Percentiles rank a stretch among this genome's conserved stretches.
These are phyloP conservation scores for Yamadazyma takamatsuzukensis DNA, from an alignment of 805 yeast species.

Conservation along the genomic window DNA sequence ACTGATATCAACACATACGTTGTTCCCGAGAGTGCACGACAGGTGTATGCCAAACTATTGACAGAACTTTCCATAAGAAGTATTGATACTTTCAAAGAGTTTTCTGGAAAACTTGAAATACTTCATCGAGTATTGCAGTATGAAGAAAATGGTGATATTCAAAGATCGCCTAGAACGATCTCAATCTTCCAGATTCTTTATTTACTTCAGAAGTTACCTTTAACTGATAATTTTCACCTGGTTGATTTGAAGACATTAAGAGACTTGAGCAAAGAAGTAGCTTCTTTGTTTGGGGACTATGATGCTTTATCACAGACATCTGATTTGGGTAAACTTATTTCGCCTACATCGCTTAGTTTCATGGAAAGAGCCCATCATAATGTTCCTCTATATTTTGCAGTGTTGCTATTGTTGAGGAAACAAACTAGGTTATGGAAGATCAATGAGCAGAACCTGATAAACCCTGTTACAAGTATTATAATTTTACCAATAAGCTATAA, in stretches of 20 bases:
- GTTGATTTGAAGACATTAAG: too few species aligned
- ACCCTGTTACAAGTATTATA: constrained; percentile 31
- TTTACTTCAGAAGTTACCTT: constrained; percentile 12
- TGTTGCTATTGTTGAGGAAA: constrained; percentile 48
- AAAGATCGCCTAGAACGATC: constrained; percentile 27
- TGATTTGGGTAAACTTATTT: constrained; percentile 10
- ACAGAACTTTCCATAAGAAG: constrained; percentile 37
- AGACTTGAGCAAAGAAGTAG: too few species aligned
- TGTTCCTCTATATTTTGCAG: constrained; percentile 31
- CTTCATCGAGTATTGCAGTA: constrained; percentile 46
- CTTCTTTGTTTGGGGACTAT: too few species aligned
- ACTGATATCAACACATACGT: constrained; percentile 32
- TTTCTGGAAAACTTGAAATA: constrained; percentile 40
- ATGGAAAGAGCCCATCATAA: constrained; percentile 11
- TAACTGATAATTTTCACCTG: too few species aligned
- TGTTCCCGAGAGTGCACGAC: constrained; percentile 34
- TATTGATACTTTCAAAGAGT: constrained; percentile 35
- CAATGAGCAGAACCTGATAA: constrained; percentile 21
- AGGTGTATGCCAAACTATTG: constrained; percentile 31
- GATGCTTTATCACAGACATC: constrained; percentile 3
- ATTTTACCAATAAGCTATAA: constrained; percentile 24
- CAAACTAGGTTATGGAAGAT: constrained; percentile 45
- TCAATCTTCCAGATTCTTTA: constrained; percentile 34
- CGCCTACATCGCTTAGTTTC: constrained; percentile 7
- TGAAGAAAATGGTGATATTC: constrained; percentile 27